Base-by-base conservation (phyloP, 129 eudicot species). In the Gnaphalium uliginosum region DNA sequence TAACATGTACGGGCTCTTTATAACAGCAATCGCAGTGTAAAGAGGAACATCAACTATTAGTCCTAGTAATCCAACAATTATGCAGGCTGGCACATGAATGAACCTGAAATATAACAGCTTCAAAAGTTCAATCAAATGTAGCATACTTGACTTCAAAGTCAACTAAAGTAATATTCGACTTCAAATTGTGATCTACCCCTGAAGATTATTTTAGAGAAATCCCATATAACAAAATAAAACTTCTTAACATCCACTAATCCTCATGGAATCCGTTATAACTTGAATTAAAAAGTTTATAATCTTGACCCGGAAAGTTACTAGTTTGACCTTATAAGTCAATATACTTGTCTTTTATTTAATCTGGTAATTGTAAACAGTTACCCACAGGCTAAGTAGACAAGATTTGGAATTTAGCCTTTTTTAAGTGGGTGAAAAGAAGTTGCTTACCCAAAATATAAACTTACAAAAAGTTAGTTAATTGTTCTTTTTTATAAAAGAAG, bases 71-170 rank as follows among this genome's bases (percentile, higher is more conserved):
- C 97, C 99, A 43, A 88, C 96, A 69, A 91, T 75, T 56, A 94
- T 89, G 81, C 96, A 91, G 39, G 86, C 99, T 4, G 97, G 99
- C 51, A 94, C 90, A 77, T 94, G 99, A 84, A 94, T 87, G 66
- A 94, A 84, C 85, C 99, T 94, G 86, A 77, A 81, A 24, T 14
- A n/a, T 65, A 13, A 51, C 61, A 50, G 8, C 71, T 60, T 60
- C 39, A 37, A 24, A 17, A 18, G 59, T n/a, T 54, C 4, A 54
- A 61, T 24, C 7, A 39, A 21, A 10, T 23, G 41, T 71, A 32
- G 53, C 76, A 19, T 30, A 57, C 4, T 35, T 11, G 43, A 37
- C 3, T 37, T 8, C 2, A 24, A 25, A 25, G 70, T 61, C 70
- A 74, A 74, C 18, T 39, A 32, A 74, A 60, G 15, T 60, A 46